Conservation (phyloP, 305 asterid genomes). For the Solanum aculeatissimum region DNA sequence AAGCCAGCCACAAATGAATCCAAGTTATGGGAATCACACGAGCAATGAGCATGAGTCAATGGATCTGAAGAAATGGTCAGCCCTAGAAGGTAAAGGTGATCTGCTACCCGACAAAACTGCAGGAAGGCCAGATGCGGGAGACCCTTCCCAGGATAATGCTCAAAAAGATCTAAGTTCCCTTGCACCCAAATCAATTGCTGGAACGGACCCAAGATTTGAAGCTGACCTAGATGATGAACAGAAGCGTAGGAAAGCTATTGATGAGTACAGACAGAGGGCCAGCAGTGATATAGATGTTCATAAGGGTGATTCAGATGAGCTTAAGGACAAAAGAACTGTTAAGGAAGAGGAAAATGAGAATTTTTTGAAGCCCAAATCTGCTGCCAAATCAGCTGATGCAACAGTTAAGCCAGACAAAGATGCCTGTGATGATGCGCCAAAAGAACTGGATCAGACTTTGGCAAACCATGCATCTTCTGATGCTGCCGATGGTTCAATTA, state of each 20-base stretch:
- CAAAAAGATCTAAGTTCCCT: constrained; percentile 23
- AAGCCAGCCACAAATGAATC: constrained; percentile 26
- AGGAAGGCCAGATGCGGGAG: constrained; percentile 21
- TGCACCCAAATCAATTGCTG: constrained; percentile 21
- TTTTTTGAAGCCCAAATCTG: constrained; percentile 27
- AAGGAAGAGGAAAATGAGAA: constrained; percentile 23
- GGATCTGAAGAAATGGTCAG: constrained; percentile 15
- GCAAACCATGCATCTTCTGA: constrained; percentile 13
- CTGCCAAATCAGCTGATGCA: constrained; percentile 26
- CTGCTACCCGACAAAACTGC: constrained; percentile 10
- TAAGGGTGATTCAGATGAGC: constrained; percentile 29
- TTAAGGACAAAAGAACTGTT: constrained; percentile 22
- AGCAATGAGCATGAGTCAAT: constrained; percentile 4
- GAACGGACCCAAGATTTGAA: constrained; percentile 27
- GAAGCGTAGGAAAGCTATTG: constrained; percentile 4
- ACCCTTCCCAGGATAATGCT: constrained; percentile 23
- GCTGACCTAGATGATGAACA: constrained; percentile 6
- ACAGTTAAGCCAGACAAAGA: constrained; percentile 18
- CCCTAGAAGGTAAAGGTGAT: constrained; percentile 22
- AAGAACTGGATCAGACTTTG: constrained; percentile 17
- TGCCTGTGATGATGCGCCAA: constrained; percentile 1
- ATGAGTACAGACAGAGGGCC: constrained; percentile 13
- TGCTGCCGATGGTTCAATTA: neutral
- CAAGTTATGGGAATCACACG: constrained; percentile 17
- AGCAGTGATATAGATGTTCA: constrained; percentile 17